Evolutionary conservation across 2,329 filamentous ascomycete genomes (phyloP).

Genomic region (Phoma sp.): DNA sequence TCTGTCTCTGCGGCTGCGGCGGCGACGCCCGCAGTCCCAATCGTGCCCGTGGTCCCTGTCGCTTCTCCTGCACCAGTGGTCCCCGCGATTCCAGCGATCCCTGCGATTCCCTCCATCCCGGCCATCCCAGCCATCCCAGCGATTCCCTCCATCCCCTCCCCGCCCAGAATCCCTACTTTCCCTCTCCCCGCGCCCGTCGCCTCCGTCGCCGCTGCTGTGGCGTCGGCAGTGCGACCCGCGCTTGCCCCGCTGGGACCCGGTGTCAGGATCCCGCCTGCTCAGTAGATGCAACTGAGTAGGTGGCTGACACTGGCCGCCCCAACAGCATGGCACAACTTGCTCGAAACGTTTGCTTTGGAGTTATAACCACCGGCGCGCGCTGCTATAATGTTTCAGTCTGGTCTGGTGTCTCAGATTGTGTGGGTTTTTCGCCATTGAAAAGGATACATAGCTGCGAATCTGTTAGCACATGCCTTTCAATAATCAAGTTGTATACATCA

Average conservation of each 20-base stretch:
- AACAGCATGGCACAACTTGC: too few species aligned
- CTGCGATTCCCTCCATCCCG: neutral
- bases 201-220: too few species aligned
- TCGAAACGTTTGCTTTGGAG: conserved; percentile 3
- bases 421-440: neutral
- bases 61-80: neutral
- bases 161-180: neutral
- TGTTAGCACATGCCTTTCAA: conserved; percentile 9
- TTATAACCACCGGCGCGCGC: conserved; percentile 6
- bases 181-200: neutral
- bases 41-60: neutral
- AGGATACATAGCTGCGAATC: conserved; percentile 10
- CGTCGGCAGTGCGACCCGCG: neutral
- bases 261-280: neutral
- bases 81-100: neutral
- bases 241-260: neutral
- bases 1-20: neutral
- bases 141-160: neutral
- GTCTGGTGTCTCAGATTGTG: neutral
- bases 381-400: conserved; percentile 13
- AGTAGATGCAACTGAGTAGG: neutral
- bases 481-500: conserved; percentile 11
- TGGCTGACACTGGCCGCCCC: too few species aligned
- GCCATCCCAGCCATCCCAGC: neutral
- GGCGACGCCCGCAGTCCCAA: neutral